Base-by-base conservation (phyloP, 371 early-diverging fungal genomes). In the Mortierella sp. region DNA sequence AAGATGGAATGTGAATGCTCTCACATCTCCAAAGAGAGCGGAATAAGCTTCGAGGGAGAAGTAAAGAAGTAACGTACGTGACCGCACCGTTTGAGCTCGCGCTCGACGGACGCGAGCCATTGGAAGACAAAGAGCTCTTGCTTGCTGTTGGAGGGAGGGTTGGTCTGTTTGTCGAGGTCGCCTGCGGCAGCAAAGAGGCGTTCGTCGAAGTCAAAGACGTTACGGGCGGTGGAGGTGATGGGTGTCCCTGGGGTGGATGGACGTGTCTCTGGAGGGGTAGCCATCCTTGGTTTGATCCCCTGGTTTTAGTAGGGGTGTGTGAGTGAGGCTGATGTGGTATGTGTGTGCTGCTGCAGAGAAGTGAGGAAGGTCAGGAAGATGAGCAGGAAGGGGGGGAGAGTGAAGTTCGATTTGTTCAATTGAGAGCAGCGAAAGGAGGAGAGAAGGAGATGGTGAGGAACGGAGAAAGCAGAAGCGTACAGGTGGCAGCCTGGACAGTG, bases 21-120 rank as follows among this genome's bases (percentile, higher is more conserved):
- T 35, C 18, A 5, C 7, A 18, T 35, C 6, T 63, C 16, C 29
- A n/a, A 38, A 3, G 41, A 54, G 35, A 41, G 70, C 18, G 51
- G 18, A 7, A 55, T 29, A 21, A 49, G 49, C 18, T 5, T 49
- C 16, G 0, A 49, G 1, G 6, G 21, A 6, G 6, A 51, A 51
- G 44, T 11, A 29, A 4, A 16, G 32, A 46, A 14, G 49, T 29
- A 27, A 49, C 88, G 72, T 91, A 93, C 93, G 75, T 87, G 83
- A 55, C 90, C 88, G 24, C 90, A 87, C 0, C 87, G 85, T 74
- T 93, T 91, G 63, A 90, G 88, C 74, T 95, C 95, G 77, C 93
- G 90, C 88, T 95, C 95, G 35, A 96, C 91, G 49, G 89, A 88
- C 0, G 95, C 93, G 43, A 97, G 90, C 96, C 96, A 97, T 79